These are phyloP conservation scores for Amanita rimosa DNA, from an alignment of 768 basidiomycete genomes.

Conservation along the genomic window DNA sequence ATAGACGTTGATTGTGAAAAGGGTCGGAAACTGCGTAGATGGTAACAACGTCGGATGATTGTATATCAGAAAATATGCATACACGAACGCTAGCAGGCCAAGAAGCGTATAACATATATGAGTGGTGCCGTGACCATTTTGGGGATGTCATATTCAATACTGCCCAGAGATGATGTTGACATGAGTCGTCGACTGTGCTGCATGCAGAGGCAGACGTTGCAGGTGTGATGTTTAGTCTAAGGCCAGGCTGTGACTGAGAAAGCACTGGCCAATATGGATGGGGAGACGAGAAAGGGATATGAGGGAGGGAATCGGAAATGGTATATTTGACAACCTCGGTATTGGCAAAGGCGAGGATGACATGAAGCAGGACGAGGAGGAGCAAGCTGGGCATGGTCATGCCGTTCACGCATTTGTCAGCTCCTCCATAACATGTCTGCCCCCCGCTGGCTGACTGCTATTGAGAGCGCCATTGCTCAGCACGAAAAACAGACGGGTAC, in stretches of 20 bases:
- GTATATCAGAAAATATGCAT: background rate
- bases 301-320: slow-evolving; percentile 16
- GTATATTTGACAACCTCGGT: slow-evolving; percentile 58
- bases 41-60: background rate
- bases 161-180: slow-evolving; percentile 37
- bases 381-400: slow-evolving; percentile 6
- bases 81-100: slow-evolving; percentile 45
- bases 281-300: slow-evolving; percentile 13
- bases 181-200: slow-evolving; percentile 9
- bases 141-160: slow-evolving; percentile 30
- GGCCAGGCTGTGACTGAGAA: background rate
- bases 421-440: slow-evolving; percentile 5
- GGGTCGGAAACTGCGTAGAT: slow-evolving; percentile 27
- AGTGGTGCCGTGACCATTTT: slow-evolving; percentile 27
- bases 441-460: slow-evolving; percentile 37
- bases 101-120: slow-evolving; percentile 41
- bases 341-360: slow-evolving; percentile 30
- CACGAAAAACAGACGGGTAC: slow-evolving; percentile 28
- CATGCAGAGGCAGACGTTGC: background rate
- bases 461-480: slow-evolving; percentile 30
- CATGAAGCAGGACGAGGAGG: slow-evolving; percentile 5
- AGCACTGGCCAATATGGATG: slow-evolving; percentile 16
- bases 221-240: slow-evolving; percentile 2
- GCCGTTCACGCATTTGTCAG: background rate
- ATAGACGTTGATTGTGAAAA: slow-evolving; percentile 28